Conservation (phyloP, 495 filamentous ascomycete genomes). For the Stereocaulon alpinum region DNA sequence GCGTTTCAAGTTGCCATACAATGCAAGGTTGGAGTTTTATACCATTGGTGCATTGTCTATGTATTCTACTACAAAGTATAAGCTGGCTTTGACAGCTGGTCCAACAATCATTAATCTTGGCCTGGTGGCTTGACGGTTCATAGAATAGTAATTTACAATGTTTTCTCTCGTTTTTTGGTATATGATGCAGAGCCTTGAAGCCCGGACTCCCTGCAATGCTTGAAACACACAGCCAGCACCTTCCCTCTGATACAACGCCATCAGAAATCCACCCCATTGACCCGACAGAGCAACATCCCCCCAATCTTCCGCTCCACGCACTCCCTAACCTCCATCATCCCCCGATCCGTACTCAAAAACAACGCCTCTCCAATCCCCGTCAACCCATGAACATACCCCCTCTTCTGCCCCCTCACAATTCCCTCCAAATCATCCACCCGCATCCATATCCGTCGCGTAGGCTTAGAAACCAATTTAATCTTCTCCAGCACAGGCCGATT, state of each 20-base stretch:
- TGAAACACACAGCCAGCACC: no score
- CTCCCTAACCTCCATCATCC: conserved; percentile 77
- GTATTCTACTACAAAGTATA: conserved; percentile 3
- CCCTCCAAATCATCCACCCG: conserved; percentile 46
- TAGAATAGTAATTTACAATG: neutral
- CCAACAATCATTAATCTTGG: conserved; percentile 6
- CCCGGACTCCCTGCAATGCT: neutral
- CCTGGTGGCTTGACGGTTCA: neutral
- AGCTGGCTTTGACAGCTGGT: conserved; percentile 11
- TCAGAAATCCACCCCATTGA: conserved; percentile 28
- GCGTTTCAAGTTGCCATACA: neutral
- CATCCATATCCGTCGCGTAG: conserved; percentile 61
- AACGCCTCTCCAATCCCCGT: conserved; percentile 72
- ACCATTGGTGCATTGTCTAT: conserved; percentile 7
- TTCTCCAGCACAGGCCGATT: conserved; percentile 71
- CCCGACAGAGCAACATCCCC: conserved; percentile 72
- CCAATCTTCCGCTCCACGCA: conserved; percentile 77
- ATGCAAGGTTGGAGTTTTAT: conserved; percentile 10
- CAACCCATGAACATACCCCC: conserved; percentile 58
- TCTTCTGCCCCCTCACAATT: conserved; percentile 55
- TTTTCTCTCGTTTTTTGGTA: neutral
- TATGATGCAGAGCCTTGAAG: neutral
- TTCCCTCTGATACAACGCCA: neutral
- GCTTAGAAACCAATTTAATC: conserved; percentile 62
- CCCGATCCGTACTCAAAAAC: conserved; percentile 67